Percentiles rank a stretch among this genome's conserved stretches.
phyloP scores from a whole-genome alignment of 257 asterid species.

The Solanum medicagineum region DNA sequence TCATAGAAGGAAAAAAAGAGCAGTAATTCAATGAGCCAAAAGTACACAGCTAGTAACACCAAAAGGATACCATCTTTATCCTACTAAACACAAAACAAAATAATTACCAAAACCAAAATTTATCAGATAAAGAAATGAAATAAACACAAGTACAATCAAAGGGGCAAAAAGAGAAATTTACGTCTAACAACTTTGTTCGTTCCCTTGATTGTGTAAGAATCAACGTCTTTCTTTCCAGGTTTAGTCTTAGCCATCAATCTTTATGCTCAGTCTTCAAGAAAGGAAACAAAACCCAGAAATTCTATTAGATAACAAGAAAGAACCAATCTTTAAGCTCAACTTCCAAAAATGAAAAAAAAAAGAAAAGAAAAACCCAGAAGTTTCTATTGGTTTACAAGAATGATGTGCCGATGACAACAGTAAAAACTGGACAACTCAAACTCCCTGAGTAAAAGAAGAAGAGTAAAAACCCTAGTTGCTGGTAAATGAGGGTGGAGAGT shows the following conservation, averaged over 20 bases:
- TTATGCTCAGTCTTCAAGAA: background rate
- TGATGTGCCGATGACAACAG: background rate
- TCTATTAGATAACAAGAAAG: background rate
- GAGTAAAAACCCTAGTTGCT: slow-evolving; percentile 3
- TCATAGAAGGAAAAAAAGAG: background rate
- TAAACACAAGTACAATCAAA: background rate
- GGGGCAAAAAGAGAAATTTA: background rate
- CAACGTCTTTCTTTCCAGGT: slow-evolving; percentile 91
- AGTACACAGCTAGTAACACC: background rate
- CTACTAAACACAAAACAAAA: background rate
- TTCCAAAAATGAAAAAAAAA: background rate
- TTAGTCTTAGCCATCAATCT: slow-evolving; percentile 85
- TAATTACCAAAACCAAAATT: background rate
- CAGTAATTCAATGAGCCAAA: background rate
- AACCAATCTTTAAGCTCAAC: background rate
- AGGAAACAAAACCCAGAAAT: background rate
- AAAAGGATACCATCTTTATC: background rate
- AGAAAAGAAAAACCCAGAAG: background rate
- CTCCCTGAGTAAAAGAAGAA: background rate
- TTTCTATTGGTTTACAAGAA: background rate
- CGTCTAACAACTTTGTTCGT: slow-evolving; percentile 88
- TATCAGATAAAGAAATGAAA: background rate
- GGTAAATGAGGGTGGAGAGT: background rate
- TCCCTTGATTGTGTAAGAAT: slow-evolving; percentile 76
- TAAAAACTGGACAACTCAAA: background rate